These are phyloP conservation scores for Dalbergia cochinchinensis DNA, from an alignment of 306 rosid genomes.

Conservation along the genomic window DNA sequence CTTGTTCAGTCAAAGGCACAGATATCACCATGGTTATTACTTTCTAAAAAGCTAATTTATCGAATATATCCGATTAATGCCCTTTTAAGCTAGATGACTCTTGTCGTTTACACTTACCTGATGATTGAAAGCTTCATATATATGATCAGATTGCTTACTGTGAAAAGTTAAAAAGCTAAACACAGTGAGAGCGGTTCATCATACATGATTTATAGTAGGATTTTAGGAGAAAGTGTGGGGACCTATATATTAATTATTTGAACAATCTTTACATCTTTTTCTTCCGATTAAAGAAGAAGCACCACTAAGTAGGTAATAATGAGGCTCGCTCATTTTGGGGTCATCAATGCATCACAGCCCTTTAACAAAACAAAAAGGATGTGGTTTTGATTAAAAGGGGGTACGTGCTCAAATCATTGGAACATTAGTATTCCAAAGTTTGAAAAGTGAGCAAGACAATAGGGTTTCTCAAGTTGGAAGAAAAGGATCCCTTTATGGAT, in stretches of 20 bases:
- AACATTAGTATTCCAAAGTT: conserved; percentile 60
- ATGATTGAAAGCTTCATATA: conserved; percentile 49
- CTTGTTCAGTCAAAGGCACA: conserved; percentile 53
- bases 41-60: conserved; percentile 45
- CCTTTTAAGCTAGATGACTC: conserved; percentile 38
- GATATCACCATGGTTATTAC: conserved; percentile 35
- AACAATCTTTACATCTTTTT: conserved; percentile 40
- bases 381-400: conserved; percentile 57
- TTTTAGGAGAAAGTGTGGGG: neutral
- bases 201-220: conserved; percentile 36
- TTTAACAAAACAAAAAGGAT: conserved; percentile 53
- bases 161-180: conserved; percentile 47
- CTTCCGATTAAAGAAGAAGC: conserved; percentile 43
- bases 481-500: conserved; percentile 71
- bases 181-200: conserved; percentile 35
- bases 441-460: conserved; percentile 46
- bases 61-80: conserved; percentile 40
- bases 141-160: conserved; percentile 38
- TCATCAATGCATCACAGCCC: conserved; percentile 41
- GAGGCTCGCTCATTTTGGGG: conserved; percentile 51
- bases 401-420: conserved; percentile 74
- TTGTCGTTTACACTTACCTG: conserved; percentile 45
- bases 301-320: conserved; percentile 59
- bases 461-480: conserved; percentile 67
- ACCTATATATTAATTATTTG: conserved; percentile 30